Evolutionary conservation across 2,329 filamentous ascomycete species (phyloP).

Genomic region (Eutypella sp.): DNA sequence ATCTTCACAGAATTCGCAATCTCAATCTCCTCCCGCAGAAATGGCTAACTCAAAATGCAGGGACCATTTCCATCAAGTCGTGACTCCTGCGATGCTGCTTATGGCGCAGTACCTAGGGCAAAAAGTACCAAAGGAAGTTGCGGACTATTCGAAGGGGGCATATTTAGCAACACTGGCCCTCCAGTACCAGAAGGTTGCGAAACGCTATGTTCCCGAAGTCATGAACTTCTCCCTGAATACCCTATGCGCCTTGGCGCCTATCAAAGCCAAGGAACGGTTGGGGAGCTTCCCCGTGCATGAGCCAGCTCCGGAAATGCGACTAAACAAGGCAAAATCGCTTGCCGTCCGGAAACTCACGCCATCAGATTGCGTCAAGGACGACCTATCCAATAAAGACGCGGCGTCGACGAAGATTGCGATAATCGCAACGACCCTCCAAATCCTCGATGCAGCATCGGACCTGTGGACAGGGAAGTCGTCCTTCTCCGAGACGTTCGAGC

Average conservation of each 20-base stretch:
- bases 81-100: slow-evolving; percentile 83
- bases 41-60: not conserved
- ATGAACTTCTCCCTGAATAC: slow-evolving; percentile 77
- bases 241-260: slow-evolving; percentile 61
- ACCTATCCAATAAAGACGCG: slow-evolving; percentile 29
- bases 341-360: slow-evolving; percentile 52
- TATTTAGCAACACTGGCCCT: slow-evolving; percentile 75
- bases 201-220: slow-evolving; percentile 84
- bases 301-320: slow-evolving; percentile 45
- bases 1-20: not conserved
- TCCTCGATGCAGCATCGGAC: slow-evolving; percentile 64
- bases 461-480: slow-evolving; percentile 69
- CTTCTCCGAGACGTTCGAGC: slow-evolving; percentile 74
- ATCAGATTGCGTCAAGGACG: slow-evolving; percentile 45
- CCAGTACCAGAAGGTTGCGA: slow-evolving; percentile 78
- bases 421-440: slow-evolving; percentile 55
- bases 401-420: slow-evolving; percentile 46
- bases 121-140: slow-evolving; percentile 59
- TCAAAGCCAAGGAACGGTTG: slow-evolving; percentile 38
- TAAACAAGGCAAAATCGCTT: slow-evolving; percentile 37
- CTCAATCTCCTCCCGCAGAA: not conserved
- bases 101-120: slow-evolving; percentile 80
- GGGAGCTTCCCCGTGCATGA: slow-evolving; percentile 60
- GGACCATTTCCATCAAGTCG: slow-evolving; percentile 94
- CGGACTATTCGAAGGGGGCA: slow-evolving; percentile 67